Conservation (phyloP, 805 yeast species). For the Zygoascus flipseniorum region DNA sequence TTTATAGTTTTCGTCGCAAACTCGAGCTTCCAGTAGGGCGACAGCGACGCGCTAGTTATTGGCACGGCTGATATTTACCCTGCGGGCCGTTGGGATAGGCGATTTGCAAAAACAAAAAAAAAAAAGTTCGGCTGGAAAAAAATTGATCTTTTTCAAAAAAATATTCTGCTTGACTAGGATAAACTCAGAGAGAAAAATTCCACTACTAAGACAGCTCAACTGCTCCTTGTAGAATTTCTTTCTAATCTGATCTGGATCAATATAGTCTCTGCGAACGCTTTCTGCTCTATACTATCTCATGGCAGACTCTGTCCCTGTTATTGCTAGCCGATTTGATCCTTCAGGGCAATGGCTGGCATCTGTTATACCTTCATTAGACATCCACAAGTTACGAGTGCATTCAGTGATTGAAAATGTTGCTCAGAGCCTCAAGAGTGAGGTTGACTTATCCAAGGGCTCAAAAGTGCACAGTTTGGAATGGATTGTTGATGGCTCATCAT, state of each 20-base stretch:
- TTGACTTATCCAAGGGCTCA: conserved; percentile 44
- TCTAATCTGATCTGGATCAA: neutral
- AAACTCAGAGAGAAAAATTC: no score
- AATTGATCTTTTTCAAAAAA: neutral
- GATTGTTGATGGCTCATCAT: conserved; percentile 26
- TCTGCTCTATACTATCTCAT: conserved; percentile 17
- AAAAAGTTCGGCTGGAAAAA: neutral
- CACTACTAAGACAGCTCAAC: no score
- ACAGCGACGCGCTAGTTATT: neutral
- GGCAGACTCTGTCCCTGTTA: neutral
- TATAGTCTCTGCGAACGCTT: conserved; percentile 24
- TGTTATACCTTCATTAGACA: conserved; percentile 58
- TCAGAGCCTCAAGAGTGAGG: conserved; percentile 36
- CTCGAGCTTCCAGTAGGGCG: neutral
- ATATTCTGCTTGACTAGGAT: no score
- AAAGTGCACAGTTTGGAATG: conserved; percentile 45
- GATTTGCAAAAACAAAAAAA: neutral
- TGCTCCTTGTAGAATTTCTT: no score
- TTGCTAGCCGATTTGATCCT: conserved; percentile 42
- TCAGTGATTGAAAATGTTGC: conserved; percentile 30
- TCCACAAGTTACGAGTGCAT: conserved; percentile 60
- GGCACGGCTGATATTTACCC: neutral
- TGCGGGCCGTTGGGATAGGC: neutral
- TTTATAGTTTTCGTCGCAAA: neutral
- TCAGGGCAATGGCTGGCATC: conserved; percentile 56